Evolutionary conservation across 768 basidiomycete species (phyloP).

Genomic region (Pulveroboletus sp.): DNA sequence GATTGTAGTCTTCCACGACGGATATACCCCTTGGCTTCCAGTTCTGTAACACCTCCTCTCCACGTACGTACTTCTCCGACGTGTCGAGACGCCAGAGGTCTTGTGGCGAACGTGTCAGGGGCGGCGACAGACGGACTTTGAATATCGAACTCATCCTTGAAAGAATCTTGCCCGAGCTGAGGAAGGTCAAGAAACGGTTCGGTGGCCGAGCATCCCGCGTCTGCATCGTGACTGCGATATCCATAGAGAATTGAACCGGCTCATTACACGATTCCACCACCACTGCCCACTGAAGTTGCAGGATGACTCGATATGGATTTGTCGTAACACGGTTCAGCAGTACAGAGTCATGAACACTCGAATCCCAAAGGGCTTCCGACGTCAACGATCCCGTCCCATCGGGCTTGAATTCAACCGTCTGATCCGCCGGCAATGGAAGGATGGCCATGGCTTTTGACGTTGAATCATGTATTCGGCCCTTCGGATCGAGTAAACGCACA

Average conservation of each 20-base stretch:
- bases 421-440: conserved; percentile 69
- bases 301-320: conserved; percentile 68
- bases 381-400: conserved; percentile 77
- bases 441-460: conserved; percentile 66
- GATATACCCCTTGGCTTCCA: conserved; percentile 91
- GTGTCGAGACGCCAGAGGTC: conserved; percentile 96
- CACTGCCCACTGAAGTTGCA: conserved; percentile 74
- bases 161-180: conserved; percentile 72
- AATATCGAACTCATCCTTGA: conserved; percentile 82
- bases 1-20: conserved; percentile 80
- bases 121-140: conserved; percentile 73
- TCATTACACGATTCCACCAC: conserved; percentile 81
- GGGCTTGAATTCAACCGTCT: conserved; percentile 66
- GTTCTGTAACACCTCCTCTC: conserved; percentile 74
- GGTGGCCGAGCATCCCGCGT: conserved; percentile 83
- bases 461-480: conserved; percentile 77
- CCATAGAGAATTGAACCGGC: conserved; percentile 85
- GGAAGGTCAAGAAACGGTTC: conserved; percentile 68
- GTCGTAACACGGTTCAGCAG: conserved; percentile 84
- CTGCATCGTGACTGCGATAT: conserved; percentile 79
- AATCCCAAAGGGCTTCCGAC: conserved; percentile 86
- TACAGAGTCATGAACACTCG: conserved; percentile 81
- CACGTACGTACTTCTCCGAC: conserved; percentile 88
- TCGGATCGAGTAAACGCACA: conserved; percentile 78
- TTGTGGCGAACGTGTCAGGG: conserved; percentile 77